Evolutionary conservation across 495 filamentous ascomycete genomes (phyloP), one percentile per base, ranked within the genome.

Genomic region (Parachaetomium inaequale): DNA sequence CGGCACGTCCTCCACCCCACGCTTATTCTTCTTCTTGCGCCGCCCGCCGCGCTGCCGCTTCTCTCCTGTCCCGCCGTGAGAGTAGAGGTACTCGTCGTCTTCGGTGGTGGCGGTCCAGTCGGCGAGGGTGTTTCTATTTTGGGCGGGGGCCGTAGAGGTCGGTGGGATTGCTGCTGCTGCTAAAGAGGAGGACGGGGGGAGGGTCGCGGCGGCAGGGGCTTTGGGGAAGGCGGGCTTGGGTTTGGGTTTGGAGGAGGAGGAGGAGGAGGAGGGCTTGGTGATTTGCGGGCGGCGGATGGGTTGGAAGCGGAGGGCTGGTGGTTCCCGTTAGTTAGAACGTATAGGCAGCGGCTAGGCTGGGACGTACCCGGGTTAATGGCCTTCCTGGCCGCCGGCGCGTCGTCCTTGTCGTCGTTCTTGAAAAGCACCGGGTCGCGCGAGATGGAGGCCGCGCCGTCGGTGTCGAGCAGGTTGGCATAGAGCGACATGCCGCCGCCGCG

Each of bases 21-120:
- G 4, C 80, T 93, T 94, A 80, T 92, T 94, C 72, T 89, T 85
- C 78, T 93, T 93, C 76, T 92, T 93, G 61, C 84, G 79, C 32
- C 80, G 74, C n/a, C 91, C 90, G 43, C 91, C 91, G 57, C 92
- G 86, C 66, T 87, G 84, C 28, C 85, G 82, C 75, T 90, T 88
- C 67, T 91, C 58, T 19, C 58, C 87, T 19, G 59, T 62, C 2
- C 59, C 67, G 15, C 55, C 69, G 58, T 21, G 21, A n/a, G n/a
- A n/a, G 54, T 79, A 80, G 53, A 73, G 67, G 59, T 72, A 78
- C 62, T 96, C 90, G 59, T 91, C 89, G 14, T 85, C 82, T 28
- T 78, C 82, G 1, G 83, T 86, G 1, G 83, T 86, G 23, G 83
- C 84, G 4, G 85, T 81, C 93, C 93, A 98, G 71, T 96, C 93